Conservation (phyloP, 192 early-diverging fungal species). For the Polychytrium aggregatum region DNA sequence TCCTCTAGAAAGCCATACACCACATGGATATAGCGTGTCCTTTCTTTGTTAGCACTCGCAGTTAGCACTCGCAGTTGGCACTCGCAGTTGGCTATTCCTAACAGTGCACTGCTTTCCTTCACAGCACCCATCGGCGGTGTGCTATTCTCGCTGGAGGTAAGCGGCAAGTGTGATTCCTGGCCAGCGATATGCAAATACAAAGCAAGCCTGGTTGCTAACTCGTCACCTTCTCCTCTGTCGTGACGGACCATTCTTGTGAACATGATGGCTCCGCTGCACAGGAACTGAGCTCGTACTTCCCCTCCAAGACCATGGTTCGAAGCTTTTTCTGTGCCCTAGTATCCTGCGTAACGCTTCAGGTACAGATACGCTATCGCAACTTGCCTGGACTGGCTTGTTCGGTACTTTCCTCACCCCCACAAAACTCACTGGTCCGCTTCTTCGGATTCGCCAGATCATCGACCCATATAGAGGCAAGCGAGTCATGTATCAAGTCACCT, state of each 20-base stretch:
- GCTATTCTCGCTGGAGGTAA: slow-evolving; percentile 75
- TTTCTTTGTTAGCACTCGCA: too few species aligned
- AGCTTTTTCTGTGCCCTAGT: slow-evolving; percentile 91
- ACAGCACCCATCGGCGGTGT: slow-evolving; percentile 89
- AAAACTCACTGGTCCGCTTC: slow-evolving; percentile 29
- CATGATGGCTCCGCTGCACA: too few species aligned
- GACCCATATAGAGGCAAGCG: slow-evolving; percentile 44
- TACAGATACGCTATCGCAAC: slow-evolving; percentile 9
- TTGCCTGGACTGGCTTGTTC: background rate
- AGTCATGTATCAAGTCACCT: slow-evolving; percentile 62
- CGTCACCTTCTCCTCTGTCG: too few species aligned
- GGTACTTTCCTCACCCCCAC: background rate
- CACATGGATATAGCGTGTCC: too few species aligned
- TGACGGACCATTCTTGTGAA: too few species aligned
- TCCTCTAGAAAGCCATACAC: too few species aligned
- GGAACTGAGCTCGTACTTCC: slow-evolving; percentile 85
- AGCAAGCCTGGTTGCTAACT: too few species aligned
- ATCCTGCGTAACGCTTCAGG: slow-evolving; percentile 73
- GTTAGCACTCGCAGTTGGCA: too few species aligned
- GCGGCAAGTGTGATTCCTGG: too few species aligned
- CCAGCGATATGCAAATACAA: too few species aligned
- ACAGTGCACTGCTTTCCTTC: slow-evolving; percentile 2
- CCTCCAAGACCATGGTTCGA: slow-evolving; percentile 88
- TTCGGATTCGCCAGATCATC: slow-evolving; percentile 55
- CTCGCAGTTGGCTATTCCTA: slow-evolving; percentile 1